phyloP scores from a whole-genome alignment of 1,284 basidiomycete genomes.

The Paramarasmius palmivorus region DNA sequence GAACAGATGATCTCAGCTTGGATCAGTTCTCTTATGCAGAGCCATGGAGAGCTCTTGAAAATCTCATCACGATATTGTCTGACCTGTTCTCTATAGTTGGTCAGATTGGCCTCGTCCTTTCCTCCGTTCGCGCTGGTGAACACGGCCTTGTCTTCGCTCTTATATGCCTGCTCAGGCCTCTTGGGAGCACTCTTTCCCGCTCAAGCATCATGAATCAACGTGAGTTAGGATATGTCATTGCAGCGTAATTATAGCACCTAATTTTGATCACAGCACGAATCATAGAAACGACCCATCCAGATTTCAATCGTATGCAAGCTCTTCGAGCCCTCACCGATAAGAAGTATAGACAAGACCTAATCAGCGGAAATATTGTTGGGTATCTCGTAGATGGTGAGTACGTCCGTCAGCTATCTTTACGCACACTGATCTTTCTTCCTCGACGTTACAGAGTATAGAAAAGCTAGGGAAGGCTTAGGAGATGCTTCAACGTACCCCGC shows the following conservation, averaged over 20 bases:
- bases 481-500: constrained; percentile 23
- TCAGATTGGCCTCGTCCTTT: no score
- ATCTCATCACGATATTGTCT: no score
- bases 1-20: neutral
- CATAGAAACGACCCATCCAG: neutral
- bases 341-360: constrained; percentile 30
- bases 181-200: no score
- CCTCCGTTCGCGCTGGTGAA: no score
- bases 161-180: no score
- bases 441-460: constrained; percentile 29
- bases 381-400: constrained; percentile 30
- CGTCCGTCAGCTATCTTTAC: neutral
- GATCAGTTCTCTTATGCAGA: neutral
- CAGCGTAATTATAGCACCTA: no score
- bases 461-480: constrained; percentile 26
- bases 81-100: no score
- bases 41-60: no score
- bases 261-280: neutral
- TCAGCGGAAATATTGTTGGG: constrained; percentile 28
- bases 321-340: constrained; percentile 23
- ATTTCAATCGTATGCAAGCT: constrained; percentile 23
- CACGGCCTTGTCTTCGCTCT: no score
- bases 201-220: no score
- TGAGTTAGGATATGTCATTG: no score
- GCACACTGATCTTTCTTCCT: neutral